Evolutionary conservation across 495 filamentous ascomycete genomes (phyloP), one percentile per base, ranked within the genome.

Genomic region (Talaromyces borbonicus): DNA sequence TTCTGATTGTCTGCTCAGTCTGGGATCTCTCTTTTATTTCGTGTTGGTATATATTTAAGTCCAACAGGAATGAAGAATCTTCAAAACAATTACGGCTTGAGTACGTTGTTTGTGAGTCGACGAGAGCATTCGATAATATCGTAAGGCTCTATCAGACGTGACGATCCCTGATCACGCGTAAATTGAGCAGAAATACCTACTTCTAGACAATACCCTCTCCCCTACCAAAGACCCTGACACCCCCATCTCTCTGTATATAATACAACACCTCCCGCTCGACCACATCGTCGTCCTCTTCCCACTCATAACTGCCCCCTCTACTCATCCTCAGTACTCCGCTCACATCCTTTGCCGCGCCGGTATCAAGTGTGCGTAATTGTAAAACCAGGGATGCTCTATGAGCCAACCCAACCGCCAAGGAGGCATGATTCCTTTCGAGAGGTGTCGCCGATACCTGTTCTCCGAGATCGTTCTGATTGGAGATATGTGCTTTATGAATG

Each of bases 281-380:
- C 55, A 66, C 45, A 39, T 41, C 46, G n/a, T 49, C 52, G n/a
- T 48, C 60, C 14, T 51, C 60, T 4, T 31, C 65, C 18, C 57
- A 59, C 25, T 55, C 63, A 52, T 58, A 67, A 20, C 66, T 72
- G 42, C 68, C 72, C 5, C 80, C 79, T 18, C 66, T 70, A 7
- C 83, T 87, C 42, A 93, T 74, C 52, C 90, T 75, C 45, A 95
- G 51, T 27, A 95, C 85, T 7, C 92, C 90, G 67, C 85, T 94
- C 19, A 96, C 85, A 70, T 97, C 90, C 60, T 73, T 83, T 42
- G 90, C 92, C 12, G 79, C 74, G 1, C 90, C 90, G 0, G 87
- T 94, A 54, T 90, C 86, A 48, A 97, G 62, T 49, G 76, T 71
- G 36, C 87, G 72, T 22, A 90, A 62, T 49, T 85, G 79, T 58